Percentiles rank a stretch among this genome's conserved stretches.
Conservation (phyloP, 306 rosid species). For the Vigna hirtella region DNA sequence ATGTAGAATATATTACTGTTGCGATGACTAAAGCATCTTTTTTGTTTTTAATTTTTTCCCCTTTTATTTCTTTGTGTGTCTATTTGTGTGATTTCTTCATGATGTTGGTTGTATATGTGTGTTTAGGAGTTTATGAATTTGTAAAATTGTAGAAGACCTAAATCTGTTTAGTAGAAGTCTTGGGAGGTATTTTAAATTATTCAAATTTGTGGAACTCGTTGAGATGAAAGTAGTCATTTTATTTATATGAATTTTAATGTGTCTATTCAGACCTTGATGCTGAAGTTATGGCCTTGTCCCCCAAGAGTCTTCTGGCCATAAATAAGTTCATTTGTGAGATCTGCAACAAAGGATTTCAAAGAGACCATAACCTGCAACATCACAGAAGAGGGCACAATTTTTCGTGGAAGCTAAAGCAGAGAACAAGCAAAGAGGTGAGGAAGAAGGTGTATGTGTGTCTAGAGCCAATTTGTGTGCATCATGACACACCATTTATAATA, state of each 20-base stretch:
- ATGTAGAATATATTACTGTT: too few relatives aligned
- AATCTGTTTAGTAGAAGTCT: too few relatives aligned
- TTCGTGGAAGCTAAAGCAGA: constrained; percentile 97
- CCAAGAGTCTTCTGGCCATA: constrained; percentile 79
- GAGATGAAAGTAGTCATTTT: too few relatives aligned
- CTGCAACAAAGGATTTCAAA: constrained; percentile 92
- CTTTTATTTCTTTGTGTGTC: too few relatives aligned
- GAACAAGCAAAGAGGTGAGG: constrained; percentile 76
- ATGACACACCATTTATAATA: constrained; percentile 58
- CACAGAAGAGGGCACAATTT: constrained; percentile 94
- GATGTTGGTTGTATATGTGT: too few relatives aligned
- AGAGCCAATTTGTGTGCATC: constrained; percentile 83
- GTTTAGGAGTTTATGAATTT: too few relatives aligned
- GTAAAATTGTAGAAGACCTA: too few relatives aligned
- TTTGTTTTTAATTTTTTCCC: too few relatives aligned
- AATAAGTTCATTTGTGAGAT: constrained; percentile 92
- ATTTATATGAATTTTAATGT: background rate
- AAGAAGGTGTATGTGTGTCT: constrained; percentile 97
- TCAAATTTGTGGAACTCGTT: too few relatives aligned
- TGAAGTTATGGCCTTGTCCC: constrained; percentile 87
- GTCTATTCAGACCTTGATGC: constrained; percentile 82
- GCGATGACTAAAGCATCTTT: too few relatives aligned
- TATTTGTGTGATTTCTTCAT: too few relatives aligned
- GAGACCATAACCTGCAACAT: constrained; percentile 96
- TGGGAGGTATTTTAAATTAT: too few relatives aligned